Evolutionary conservation across 129 eudicot species (phyloP).

Genomic region (Flaveria bidentis): DNA sequence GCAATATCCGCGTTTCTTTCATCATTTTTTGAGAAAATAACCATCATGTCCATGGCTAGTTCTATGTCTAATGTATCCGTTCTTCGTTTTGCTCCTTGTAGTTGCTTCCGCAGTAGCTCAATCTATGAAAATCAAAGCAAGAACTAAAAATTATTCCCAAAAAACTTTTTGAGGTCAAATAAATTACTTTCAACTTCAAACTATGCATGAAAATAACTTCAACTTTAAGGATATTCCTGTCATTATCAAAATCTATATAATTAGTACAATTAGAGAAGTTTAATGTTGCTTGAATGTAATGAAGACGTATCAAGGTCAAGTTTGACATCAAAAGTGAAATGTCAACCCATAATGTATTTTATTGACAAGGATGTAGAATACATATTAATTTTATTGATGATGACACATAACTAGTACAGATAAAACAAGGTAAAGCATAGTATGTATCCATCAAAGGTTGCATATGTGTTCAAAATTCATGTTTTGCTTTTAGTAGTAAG

Average conservation of each 20-base stretch:
- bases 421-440: not conserved
- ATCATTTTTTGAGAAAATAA: slow-evolving; percentile 55
- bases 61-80: slow-evolving; percentile 77
- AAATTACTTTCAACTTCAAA: not conserved
- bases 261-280: not conserved
- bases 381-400: not conserved
- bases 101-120: slow-evolving; percentile 64
- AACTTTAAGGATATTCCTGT: not conserved
- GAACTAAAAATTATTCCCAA: not conserved
- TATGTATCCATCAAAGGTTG: not conserved
- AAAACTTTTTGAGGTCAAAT: slow-evolving; percentile 7
- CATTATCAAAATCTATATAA: not conserved
- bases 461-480: slow-evolving; percentile 12
- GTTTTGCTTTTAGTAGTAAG: slow-evolving; percentile 5
- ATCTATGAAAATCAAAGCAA: slow-evolving; percentile 35
- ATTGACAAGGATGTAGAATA: not conserved
- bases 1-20: slow-evolving; percentile 70
- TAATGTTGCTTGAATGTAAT: not conserved
- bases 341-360: slow-evolving; percentile 7
- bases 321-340: slow-evolving; percentile 7
- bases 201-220: not conserved
- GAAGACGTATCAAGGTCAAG: not conserved
- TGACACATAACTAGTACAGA: not conserved
- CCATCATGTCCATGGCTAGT: slow-evolving; percentile 88
- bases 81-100: slow-evolving; percentile 62